phyloP scores from a whole-genome alignment of 108 stramenopile species.

The Cylindrotheca fusiformis region DNA sequence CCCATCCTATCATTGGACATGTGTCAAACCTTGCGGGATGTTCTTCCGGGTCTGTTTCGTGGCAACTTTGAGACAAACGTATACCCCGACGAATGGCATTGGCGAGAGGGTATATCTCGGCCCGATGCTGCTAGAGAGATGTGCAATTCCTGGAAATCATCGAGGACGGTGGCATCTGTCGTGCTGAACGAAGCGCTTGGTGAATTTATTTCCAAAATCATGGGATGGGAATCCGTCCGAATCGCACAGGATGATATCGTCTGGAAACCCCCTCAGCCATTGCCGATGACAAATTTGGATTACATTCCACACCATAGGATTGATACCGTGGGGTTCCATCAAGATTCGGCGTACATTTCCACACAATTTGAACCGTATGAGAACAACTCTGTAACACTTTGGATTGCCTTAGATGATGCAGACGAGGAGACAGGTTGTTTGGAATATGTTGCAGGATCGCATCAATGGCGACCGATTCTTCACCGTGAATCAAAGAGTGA shows the following conservation, averaged over 20 bases:
- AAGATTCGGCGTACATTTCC: conserved; percentile 60
- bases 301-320: not conserved
- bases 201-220: conserved; percentile 26
- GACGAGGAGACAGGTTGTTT: conserved; percentile 49
- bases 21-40: not conserved
- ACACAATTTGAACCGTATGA: conserved; percentile 26
- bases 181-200: conserved; percentile 41
- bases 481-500: not conserved
- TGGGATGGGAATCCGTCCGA: conserved; percentile 53
- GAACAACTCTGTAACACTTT: conserved; percentile 50
- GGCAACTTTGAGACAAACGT: conserved; percentile 61
- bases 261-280: conserved; percentile 51
- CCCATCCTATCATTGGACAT: not conserved
- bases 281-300: not conserved
- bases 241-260: conserved; percentile 71
- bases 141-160: conserved; percentile 65
- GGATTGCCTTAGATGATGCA: conserved; percentile 70
- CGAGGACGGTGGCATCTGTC: conserved; percentile 34
- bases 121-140: conserved; percentile 48
- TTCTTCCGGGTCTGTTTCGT: conserved; percentile 25
- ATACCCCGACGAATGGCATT: conserved; percentile 78
- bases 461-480: conserved; percentile 26
- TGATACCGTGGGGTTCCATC: conserved; percentile 55
- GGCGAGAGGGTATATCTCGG: conserved; percentile 39
- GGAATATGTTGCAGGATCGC: conserved; percentile 53